Conservation (phyloP, 2,329 filamentous ascomycete species). For the Fusarium graminum region DNA sequence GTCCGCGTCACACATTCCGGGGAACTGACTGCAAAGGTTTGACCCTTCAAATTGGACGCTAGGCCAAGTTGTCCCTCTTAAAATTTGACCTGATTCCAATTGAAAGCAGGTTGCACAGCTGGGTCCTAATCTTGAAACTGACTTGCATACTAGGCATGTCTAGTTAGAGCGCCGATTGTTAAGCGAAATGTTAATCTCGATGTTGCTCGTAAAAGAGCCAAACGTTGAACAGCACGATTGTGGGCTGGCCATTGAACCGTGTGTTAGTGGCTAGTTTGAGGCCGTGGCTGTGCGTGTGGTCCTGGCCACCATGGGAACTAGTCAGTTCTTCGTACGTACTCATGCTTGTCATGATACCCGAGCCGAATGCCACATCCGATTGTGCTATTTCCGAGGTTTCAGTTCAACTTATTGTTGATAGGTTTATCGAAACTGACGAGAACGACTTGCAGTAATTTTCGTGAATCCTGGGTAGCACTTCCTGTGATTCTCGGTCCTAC, state of each 20-base stretch:
- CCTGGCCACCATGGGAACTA: background rate
- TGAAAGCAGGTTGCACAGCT: background rate
- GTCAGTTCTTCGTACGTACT: slow-evolving; percentile 3
- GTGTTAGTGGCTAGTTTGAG: background rate
- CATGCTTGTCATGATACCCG: background rate
- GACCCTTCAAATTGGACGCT: background rate
- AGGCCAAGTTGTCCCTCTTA: background rate
- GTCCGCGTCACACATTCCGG: slow-evolving; percentile 1
- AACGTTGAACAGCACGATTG: slow-evolving; percentile 1
- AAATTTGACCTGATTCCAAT: background rate
- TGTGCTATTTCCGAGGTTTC: background rate
- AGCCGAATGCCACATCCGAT: background rate
- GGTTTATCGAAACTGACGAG: background rate
- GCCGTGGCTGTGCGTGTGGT: slow-evolving; percentile 10
- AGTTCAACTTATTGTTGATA: background rate
- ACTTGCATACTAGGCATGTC: slow-evolving; percentile 7
- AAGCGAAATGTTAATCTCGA: slow-evolving; percentile 32
- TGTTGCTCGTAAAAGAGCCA: slow-evolving; percentile 15
- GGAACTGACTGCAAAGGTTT: background rate
- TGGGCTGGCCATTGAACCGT: slow-evolving; percentile 7
- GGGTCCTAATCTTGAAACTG: slow-evolving; percentile 9
- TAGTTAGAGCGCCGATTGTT: slow-evolving; percentile 7
- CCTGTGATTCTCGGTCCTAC: too few species aligned
- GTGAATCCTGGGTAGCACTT: background rate
- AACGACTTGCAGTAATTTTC: background rate